Base-by-base conservation (phyloP, 306 rosid species). In the Castanea crenata region DNA sequence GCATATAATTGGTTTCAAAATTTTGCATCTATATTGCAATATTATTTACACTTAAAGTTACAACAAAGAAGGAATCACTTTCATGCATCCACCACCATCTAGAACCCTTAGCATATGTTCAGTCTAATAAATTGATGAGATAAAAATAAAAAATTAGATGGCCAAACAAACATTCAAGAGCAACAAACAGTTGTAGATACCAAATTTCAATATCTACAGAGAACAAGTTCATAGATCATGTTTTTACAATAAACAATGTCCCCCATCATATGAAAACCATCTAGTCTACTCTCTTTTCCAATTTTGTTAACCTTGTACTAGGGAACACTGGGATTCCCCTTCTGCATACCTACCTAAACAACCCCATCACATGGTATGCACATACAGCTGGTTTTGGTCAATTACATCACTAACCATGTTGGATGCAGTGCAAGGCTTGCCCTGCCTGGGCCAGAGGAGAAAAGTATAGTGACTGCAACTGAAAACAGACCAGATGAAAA, bases 341-440 rank as follows among this genome's bases (percentile, higher is more conserved):
- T 71, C 12, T 35, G 23, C 64, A 23, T 62, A 35, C 23, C 69
- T 56, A 55, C 46, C 79, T 71, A 31, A 72, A 27, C 41, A 44
- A 72, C 74, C 27, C 56, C 75, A 46, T 44, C 69, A 73, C 73
- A 72, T 54, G 27, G 61, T 7, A 54, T 57, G 70, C 74, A 78
- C 78, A 10, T 32, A 38, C 38, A 32, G 62, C 44, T 10, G 65
- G 56, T 73, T 78, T 81, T 70, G 71, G 83, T 56, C 80, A 63
- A 83, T 73, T 73, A 35, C 80, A 21, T 88, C 63, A 84, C 79
- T 82, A 61, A 85, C 27, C 57, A 54, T 81, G 20, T 79, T 84
- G 78, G 75, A 80, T 90, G 88, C 94, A 96, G 99, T 85, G 98
- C 99, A 79, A 92, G 99, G 80, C 97, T 96, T 84, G 88, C 98